phyloP scores from a whole-genome alignment of 805 yeast species.

The Candida qinlingensis region DNA sequence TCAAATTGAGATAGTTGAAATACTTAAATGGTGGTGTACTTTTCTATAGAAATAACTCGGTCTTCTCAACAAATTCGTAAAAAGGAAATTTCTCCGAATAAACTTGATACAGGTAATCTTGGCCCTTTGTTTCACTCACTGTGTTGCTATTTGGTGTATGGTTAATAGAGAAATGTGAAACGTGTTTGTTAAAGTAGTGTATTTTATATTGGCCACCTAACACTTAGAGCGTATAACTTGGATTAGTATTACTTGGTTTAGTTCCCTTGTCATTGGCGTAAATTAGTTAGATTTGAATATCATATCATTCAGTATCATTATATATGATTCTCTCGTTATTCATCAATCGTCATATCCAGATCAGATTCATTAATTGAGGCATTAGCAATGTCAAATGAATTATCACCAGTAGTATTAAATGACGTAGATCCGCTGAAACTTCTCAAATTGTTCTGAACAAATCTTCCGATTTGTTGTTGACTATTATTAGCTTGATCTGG shows the following conservation, averaged over 20 bases:
- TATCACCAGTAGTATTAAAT: slow-evolving; percentile 4
- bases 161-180: too few relatives aligned
- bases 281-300: neutral
- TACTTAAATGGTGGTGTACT: too few relatives aligned
- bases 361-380: slow-evolving; percentile 31
- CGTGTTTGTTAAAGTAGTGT: too few relatives aligned
- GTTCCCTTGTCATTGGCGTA: neutral
- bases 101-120: too few relatives aligned
- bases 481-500: slow-evolving; percentile 1
- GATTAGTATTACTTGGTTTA: too few relatives aligned
- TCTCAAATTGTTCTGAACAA: slow-evolving; percentile 4
- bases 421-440: slow-evolving; percentile 5
- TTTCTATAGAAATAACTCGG: too few relatives aligned
- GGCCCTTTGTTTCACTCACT: too few relatives aligned
- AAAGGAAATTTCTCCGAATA: too few relatives aligned
- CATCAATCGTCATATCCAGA: slow-evolving; percentile 42
- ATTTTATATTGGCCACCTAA: too few relatives aligned
- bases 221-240: too few relatives aligned
- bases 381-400: slow-evolving; percentile 19
- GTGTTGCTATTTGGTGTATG: too few relatives aligned
- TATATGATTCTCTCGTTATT: slow-evolving; percentile 4
- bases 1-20: slow-evolving; percentile 12
- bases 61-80: too few relatives aligned
- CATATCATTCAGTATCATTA: neutral
- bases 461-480: slow-evolving; percentile 1